Evolutionary conservation across 805 yeast species (phyloP).

Genomic region (Komagataella kurtzmanii): DNA sequence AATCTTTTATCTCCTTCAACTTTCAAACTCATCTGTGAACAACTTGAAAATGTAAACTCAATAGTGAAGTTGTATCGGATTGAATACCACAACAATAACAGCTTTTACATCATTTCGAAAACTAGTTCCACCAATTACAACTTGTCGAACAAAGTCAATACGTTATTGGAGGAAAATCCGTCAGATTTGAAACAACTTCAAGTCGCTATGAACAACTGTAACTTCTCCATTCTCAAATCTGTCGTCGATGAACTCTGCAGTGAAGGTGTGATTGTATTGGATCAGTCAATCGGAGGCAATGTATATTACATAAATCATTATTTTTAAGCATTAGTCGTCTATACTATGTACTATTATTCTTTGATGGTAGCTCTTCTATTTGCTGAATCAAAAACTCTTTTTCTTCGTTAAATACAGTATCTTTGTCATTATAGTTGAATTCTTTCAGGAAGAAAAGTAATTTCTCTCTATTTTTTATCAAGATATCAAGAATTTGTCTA

Average conservation of each 20-base stretch:
- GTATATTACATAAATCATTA: conserved; percentile 16
- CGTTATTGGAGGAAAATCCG: background rate
- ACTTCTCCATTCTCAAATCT: conserved; percentile 15
- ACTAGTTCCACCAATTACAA: conserved; percentile 6
- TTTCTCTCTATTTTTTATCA: conserved; percentile 73
- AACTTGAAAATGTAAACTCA: conserved; percentile 12
- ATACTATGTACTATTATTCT: conserved; percentile 2
- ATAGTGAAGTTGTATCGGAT: background rate
- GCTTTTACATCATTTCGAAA: conserved; percentile 14
- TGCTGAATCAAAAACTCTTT: conserved; percentile 67
- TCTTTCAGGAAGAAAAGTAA: conserved; percentile 54
- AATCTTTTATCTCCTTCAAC: conserved; percentile 63
- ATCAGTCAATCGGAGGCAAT: conserved; percentile 15
- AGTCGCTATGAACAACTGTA: conserved; percentile 9
- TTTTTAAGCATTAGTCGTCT: conserved; percentile 3
- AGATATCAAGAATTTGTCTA: conserved; percentile 65
- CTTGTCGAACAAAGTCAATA: background rate
- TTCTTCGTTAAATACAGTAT: conserved; percentile 60
- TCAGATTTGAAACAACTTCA: background rate
- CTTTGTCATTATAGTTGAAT: conserved; percentile 49
- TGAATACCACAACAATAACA: background rate
- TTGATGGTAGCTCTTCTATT: conserved; percentile 48
- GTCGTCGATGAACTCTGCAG: conserved; percentile 9
- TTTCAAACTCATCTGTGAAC: conserved; percentile 20
- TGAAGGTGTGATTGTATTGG: conserved; percentile 15